Base-by-base conservation (phyloP, 148 eudicot genomes). In the Cornus suecica region DNA sequence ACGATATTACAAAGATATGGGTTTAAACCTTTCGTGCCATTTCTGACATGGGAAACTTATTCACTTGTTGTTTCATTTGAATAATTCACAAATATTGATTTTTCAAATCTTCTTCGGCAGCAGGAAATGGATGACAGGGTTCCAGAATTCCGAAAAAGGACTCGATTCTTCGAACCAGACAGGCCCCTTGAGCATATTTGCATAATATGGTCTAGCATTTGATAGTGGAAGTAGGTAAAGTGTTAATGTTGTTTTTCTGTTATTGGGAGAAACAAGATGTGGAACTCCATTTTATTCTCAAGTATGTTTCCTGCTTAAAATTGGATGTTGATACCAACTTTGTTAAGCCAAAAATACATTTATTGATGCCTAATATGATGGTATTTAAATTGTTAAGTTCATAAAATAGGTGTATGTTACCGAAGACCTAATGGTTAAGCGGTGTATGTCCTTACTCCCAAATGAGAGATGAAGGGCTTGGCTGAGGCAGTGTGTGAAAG, bases 81-180 rank as follows among this genome's bases (percentile, higher is more conserved):
- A 3, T 15, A 67, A 78, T 22, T 64, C 32, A 27, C 61, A 3
- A 52, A 66, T 45, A 14, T 83, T 71, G 63, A 74, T 45, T 16
- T 42, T 20, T 7, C 23, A 0, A 13, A 18, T 65, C 66, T 34
- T 68, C 45, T 66, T 74, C 34, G 42, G 74, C n/a, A n/a, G 42
- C 84, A 87, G 90, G 86, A 85, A 83, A 63, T 76, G 83, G 86
- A 83, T 82, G 32, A 83, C 86, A 2, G 83, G 85, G 70, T 68
- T 83, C 74, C 80, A 66, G 73, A 87, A 78, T 69, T 80, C 76
- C 8, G 86, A 79, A 73, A 85, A 71, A 22, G 88, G 85, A 68
- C 80, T 85, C 10, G 88, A 85, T 82, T 83, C 90, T 61, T 84
- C 88, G 26, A 87, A 81, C 73, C 81, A 82, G 78, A 67, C 82